Evolutionary conservation across 2,329 filamentous ascomycete species (phyloP), one percentile per base, ranked within the genome.

Genomic region (Venturia nashicola): DNA sequence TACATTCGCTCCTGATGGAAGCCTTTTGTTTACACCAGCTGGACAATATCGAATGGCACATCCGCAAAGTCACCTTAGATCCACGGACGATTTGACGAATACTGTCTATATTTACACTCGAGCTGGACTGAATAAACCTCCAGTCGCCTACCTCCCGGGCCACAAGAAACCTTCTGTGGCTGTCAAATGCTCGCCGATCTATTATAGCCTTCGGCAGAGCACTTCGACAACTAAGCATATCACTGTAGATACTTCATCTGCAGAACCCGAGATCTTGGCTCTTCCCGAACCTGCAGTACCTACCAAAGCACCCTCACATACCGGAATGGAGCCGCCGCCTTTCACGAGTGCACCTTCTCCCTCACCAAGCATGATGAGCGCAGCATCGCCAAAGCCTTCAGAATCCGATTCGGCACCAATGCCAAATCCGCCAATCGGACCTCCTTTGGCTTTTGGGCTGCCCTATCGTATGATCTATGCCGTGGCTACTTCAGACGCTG

Each of bases 101-200:
- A 99, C 94, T 0, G 95, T 99, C 27, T 99, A 99, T 76, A 94
- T 99, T 63, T 99, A 99, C 75, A 97, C 93, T 0, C 83, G 94
- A 69, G 94, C 92, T 39, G 94, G 94, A 32, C 91, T 99, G 71
- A 97, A 97, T 77, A 97, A 95, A 73, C 91, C 94, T 1, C 94
- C 94, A 2, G 89, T 97, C 65, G 91, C 93, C 7, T 94, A 97
- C 75, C 82, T 99, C 7, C 94, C 94, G 0, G 94, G 94, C 1
- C 93, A 97, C 76, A 99, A 97, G 80, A 99, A 99, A 75, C 94
- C 94, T 0, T 97, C 94, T 0, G 90, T 99, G 12, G 94, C 92
- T 1, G 90, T 99, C 65, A 90, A 90, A 71, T 99, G 94, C 73
- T 99, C 93, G 16, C 94, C 94, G 0, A 77, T 96, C 32, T 87